These are phyloP conservation scores for Tulasnella sp. DNA, from an alignment of 768 basidiomycete species.

Conservation along the genomic window DNA sequence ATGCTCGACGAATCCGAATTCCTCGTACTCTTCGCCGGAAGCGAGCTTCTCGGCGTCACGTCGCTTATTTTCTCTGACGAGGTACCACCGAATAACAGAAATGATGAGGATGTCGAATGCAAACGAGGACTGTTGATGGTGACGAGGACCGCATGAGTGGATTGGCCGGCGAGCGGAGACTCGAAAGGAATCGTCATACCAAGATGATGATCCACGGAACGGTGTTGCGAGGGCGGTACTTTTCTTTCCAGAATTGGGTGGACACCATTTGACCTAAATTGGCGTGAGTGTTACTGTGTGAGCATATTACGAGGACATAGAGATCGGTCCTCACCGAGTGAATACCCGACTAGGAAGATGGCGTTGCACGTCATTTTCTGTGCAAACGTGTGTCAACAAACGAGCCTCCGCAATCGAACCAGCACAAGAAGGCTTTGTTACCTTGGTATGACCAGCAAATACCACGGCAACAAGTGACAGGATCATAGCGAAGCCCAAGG, in stretches of 20 bases:
- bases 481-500: slow-evolving; percentile 12
- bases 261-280: slow-evolving; percentile 21
- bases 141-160: neutral
- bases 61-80: slow-evolving; percentile 29
- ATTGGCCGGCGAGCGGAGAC: neutral
- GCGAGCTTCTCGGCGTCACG: slow-evolving; percentile 24
- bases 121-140: neutral
- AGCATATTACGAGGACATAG: neutral
- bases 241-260: slow-evolving; percentile 28
- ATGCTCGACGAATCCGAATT: slow-evolving; percentile 25
- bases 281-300: neutral
- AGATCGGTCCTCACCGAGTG: neutral
- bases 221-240: slow-evolving; percentile 27
- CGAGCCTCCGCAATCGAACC: too few species aligned
- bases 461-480: slow-evolving; percentile 14
- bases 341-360: slow-evolving; percentile 27
- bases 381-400: neutral
- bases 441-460: slow-evolving; percentile 25
- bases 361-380: slow-evolving; percentile 27
- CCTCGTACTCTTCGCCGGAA: slow-evolving; percentile 10
- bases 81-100: slow-evolving; percentile 18
- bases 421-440: neutral
- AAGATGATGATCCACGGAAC: slow-evolving; percentile 27
- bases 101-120: slow-evolving; percentile 20
- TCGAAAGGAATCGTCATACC: neutral